phyloP scores from a whole-genome alignment of 257 asterid species.

The Capsicum pubescens region DNA sequence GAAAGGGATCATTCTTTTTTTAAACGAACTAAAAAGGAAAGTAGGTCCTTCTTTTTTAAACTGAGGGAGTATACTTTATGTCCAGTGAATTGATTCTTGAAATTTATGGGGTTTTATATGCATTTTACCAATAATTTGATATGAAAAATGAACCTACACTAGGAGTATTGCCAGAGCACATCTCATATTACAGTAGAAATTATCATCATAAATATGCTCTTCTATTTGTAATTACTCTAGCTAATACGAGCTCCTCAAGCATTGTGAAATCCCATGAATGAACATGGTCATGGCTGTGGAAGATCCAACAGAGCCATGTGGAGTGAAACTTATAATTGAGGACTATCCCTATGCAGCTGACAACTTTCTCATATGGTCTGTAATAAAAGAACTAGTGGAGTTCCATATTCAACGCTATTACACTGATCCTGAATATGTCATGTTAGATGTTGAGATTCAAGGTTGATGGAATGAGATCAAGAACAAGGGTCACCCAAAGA shows the following conservation, averaged over 20 bases:
- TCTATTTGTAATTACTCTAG: not conserved
- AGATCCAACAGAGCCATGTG: slow-evolving; percentile 31
- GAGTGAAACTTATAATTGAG: slow-evolving; percentile 24
- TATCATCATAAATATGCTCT: too few species aligned
- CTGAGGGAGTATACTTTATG: too few species aligned
- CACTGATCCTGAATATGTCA: slow-evolving; percentile 18
- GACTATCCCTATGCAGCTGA: slow-evolving; percentile 32
- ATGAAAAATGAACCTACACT: not conserved
- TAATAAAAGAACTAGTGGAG: slow-evolving; percentile 21
- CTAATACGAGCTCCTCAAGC: not conserved
- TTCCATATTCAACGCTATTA: slow-evolving; percentile 26
- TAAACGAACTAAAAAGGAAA: too few species aligned
- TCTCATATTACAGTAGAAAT: too few species aligned
- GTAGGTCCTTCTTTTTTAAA: too few species aligned
- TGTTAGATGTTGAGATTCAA: slow-evolving; percentile 24
- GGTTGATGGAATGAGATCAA: slow-evolving; percentile 26
- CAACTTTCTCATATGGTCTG: slow-evolving; percentile 22
- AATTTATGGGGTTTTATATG: not conserved
- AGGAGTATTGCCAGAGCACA: not conserved
- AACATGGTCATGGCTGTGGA: slow-evolving; percentile 33
- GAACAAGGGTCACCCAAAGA: slow-evolving; percentile 28
- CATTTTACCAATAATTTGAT: not conserved
- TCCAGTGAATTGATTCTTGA: not conserved
- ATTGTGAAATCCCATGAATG: slow-evolving; percentile 5
- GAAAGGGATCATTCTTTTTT: too few species aligned